phyloP scores from a whole-genome alignment of 305 asterid species.

The Nicotiana rustica region DNA sequence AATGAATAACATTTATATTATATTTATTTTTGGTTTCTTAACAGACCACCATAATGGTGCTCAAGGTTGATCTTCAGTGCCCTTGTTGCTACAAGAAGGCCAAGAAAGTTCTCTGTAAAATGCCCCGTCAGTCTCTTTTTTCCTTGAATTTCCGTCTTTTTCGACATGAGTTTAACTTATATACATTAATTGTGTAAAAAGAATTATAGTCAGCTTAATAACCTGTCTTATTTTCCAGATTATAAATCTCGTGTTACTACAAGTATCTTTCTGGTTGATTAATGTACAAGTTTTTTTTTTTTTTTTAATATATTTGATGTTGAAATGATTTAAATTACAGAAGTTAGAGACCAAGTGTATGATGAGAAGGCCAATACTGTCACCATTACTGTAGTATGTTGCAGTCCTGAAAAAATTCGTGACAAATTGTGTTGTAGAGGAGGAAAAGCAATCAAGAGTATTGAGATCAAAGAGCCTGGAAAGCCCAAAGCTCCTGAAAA shows the following conservation, averaged over 20 bases:
- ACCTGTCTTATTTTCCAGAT: neutral
- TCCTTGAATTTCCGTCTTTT: too few species aligned
- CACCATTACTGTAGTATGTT: conserved; percentile 67
- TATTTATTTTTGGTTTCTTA: neutral
- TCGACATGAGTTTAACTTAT: too few species aligned
- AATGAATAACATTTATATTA: too few species aligned
- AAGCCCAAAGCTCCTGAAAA: conserved; percentile 53
- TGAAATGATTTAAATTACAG: conserved; percentile 40
- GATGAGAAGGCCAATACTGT: conserved; percentile 73
- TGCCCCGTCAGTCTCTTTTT: conserved; percentile 63
- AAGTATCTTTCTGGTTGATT: neutral
- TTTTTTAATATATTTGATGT: neutral
- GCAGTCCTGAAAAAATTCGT: conserved; percentile 73
- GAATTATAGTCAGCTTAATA: too few species aligned
- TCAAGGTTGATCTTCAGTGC: conserved; percentile 85
- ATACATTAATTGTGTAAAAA: too few species aligned
- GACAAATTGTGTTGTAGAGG: conserved; percentile 74
- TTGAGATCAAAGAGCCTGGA: conserved; percentile 58
- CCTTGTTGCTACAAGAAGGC: conserved; percentile 79
- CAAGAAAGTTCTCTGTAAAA: conserved; percentile 77
- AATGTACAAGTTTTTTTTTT: too few species aligned
- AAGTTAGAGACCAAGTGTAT: conserved; percentile 63
- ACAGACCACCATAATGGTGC: conserved; percentile 71
- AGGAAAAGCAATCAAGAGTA: conserved; percentile 58
- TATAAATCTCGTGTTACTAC: neutral